A percentile compares a stretch with the other conserved stretches of the same genome.
These are phyloP conservation scores for Trichoderma erinaceum DNA, from an alignment of 495 filamentous ascomycete genomes.

Conservation along the genomic window DNA sequence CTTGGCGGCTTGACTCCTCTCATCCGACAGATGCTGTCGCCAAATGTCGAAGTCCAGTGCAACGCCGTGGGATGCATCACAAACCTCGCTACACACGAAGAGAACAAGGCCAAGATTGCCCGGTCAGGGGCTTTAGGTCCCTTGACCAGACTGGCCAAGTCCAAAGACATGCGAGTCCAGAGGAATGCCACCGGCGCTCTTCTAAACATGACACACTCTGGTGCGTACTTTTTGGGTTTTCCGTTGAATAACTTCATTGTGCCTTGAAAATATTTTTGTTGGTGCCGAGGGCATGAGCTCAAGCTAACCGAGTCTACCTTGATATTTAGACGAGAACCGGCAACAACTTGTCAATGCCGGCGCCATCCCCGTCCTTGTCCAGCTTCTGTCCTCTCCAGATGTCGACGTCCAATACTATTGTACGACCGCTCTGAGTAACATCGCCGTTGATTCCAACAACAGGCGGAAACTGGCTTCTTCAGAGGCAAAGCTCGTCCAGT, in stretches of 20 bases:
- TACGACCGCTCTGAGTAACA: constrained; percentile 96
- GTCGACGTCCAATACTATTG: constrained; percentile 99
- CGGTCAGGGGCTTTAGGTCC: constrained; percentile 88
- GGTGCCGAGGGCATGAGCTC: not conserved
- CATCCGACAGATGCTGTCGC: constrained; percentile 96
- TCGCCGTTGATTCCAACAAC: constrained; percentile 89
- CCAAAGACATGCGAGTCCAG: constrained; percentile 97
- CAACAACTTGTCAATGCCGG: constrained; percentile 95
- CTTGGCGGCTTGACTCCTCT: constrained; percentile 86
- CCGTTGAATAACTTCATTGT: too few species aligned
- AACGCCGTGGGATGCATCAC: constrained; percentile 99
- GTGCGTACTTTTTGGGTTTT: constrained; percentile 41
- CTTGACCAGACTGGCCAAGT: constrained; percentile 86
- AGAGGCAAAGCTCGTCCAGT: constrained; percentile 84
- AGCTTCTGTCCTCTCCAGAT: constrained; percentile 82
- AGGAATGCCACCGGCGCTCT: constrained; percentile 94
- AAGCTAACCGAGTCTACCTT: not conserved
- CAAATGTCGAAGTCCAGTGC: constrained; percentile 98
- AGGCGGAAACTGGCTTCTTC: constrained; percentile 83
- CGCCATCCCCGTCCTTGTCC: constrained; percentile 92
- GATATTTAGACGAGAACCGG: constrained; percentile 76
- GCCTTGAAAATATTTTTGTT: too few species aligned
- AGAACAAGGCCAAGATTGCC: constrained; percentile 98
- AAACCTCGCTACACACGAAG: constrained; percentile 94
- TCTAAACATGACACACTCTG: constrained; percentile 98